These are phyloP conservation scores for Pseudocercospora pini-densiflorae DNA, from an alignment of 2,329 filamentous ascomycete species.

Conservation along the genomic window DNA sequence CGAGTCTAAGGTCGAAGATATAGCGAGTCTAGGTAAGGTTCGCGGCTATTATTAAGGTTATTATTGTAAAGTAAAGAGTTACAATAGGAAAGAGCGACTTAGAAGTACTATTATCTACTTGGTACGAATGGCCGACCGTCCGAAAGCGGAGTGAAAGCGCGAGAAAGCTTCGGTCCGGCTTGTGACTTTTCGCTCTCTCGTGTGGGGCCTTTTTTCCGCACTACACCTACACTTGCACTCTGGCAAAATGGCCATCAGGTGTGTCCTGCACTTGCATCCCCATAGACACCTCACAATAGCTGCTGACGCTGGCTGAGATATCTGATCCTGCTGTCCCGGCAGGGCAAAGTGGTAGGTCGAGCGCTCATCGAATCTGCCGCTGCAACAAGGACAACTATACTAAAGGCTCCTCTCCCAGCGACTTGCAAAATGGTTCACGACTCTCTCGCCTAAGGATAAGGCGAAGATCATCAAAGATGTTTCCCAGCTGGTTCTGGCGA, in stretches of 20 bases:
- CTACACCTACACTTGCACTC: not conserved
- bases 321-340: slow-evolving; percentile 92
- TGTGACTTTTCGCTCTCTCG: not conserved
- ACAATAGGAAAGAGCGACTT: too few species aligned
- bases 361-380: slow-evolving; percentile 24
- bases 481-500: slow-evolving; percentile 92
- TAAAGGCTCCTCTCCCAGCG: slow-evolving; percentile 62
- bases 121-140: too few species aligned
- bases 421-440: slow-evolving; percentile 99
- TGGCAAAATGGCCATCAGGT: not conserved
- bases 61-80: too few species aligned
- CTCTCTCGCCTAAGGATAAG: slow-evolving; percentile 95
- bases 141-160: not conserved
- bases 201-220: not conserved
- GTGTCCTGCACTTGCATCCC: not conserved
- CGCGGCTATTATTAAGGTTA: too few species aligned
- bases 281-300: slow-evolving; percentile 13
- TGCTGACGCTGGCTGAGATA: slow-evolving; percentile 65
- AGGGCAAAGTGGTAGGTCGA: slow-evolving; percentile 94
- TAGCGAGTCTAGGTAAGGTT: too few species aligned
- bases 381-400: slow-evolving; percentile 15
- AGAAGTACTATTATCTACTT: too few species aligned
- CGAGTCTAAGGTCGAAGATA: too few species aligned
- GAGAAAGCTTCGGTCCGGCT: not conserved
- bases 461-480: slow-evolving; percentile 99